These are phyloP conservation scores for Penicillium verhagenii DNA, from an alignment of 495 filamentous ascomycete genomes.

Conservation along the genomic window DNA sequence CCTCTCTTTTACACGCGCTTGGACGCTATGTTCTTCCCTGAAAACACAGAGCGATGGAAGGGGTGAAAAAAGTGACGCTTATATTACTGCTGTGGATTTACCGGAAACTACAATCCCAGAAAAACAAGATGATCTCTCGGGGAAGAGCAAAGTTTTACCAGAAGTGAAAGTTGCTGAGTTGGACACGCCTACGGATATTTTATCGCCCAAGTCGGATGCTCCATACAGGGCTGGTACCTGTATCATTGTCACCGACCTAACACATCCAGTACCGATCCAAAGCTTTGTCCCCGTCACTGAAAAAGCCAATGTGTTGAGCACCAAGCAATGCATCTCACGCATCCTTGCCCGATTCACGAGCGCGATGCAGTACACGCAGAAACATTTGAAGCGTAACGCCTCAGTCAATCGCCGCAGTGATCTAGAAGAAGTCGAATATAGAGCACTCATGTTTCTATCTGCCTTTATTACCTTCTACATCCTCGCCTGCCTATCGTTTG, in stretches of 20 bases:
- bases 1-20: constrained; percentile 55
- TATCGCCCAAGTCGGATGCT: background rate
- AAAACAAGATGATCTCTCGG: background rate
- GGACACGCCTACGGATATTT: background rate
- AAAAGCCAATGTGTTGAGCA: constrained; percentile 7
- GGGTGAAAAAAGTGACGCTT: background rate
- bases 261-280: constrained; percentile 16
- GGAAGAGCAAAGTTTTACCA: background rate
- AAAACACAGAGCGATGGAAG: constrained; percentile 45
- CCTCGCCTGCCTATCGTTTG: constrained; percentile 66
- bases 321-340: constrained; percentile 5
- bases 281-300: constrained; percentile 13
- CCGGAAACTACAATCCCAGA: background rate
- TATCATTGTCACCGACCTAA: background rate
- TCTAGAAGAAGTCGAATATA: constrained; percentile 73
- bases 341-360: constrained; percentile 7
- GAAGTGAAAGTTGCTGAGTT: background rate
- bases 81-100: background rate
- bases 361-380: background rate
- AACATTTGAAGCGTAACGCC: constrained; percentile 5
- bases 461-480: constrained; percentile 72
- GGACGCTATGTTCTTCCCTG: constrained; percentile 64
- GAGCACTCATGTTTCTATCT: constrained; percentile 64
- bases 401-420: constrained; percentile 60
- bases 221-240: background rate